These are phyloP conservation scores for Russula vinacea DNA, from an alignment of 768 basidiomycete species.

Conservation along the genomic window DNA sequence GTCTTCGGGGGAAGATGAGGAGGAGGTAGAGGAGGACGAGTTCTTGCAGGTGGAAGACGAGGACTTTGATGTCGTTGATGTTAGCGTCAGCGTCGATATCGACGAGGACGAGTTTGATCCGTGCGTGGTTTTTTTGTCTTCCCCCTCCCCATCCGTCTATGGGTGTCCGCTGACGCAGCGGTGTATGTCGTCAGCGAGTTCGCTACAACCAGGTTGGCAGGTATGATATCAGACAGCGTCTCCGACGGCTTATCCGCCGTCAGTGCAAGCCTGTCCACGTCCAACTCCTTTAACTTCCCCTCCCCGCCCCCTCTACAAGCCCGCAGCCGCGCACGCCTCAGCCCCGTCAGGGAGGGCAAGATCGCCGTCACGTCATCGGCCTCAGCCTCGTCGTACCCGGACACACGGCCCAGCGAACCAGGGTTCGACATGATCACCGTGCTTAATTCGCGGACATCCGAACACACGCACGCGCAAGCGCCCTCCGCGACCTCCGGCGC, in stretches of 20 bases:
- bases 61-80: conserved; percentile 48
- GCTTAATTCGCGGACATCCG: conserved; percentile 32
- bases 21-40: conserved; percentile 46
- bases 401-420: conserved; percentile 38
- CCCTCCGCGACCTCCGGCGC: not conserved
- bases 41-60: conserved; percentile 45
- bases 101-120: conserved; percentile 79
- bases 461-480: not conserved
- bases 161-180: not conserved
- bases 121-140: conserved; percentile 43
- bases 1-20: conserved; percentile 52
- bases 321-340: conserved; percentile 50
- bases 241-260: conserved; percentile 62
- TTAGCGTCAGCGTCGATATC: conserved; percentile 48
- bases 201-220: conserved; percentile 53
- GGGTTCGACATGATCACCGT: conserved; percentile 59
- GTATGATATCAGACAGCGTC: conserved; percentile 53
- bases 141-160: not conserved
- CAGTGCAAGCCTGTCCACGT: conserved; percentile 52
- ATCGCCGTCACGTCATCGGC: not conserved
- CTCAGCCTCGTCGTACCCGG: conserved; percentile 30
- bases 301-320: conserved; percentile 45
- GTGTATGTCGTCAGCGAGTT: conserved; percentile 53
- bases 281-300: conserved; percentile 51
- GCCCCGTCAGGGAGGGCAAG: conserved; percentile 47